Percentiles rank a stretch among this genome's conserved stretches.
Conservation (phyloP, 306 rosid species). For the Medicago lupulina region DNA sequence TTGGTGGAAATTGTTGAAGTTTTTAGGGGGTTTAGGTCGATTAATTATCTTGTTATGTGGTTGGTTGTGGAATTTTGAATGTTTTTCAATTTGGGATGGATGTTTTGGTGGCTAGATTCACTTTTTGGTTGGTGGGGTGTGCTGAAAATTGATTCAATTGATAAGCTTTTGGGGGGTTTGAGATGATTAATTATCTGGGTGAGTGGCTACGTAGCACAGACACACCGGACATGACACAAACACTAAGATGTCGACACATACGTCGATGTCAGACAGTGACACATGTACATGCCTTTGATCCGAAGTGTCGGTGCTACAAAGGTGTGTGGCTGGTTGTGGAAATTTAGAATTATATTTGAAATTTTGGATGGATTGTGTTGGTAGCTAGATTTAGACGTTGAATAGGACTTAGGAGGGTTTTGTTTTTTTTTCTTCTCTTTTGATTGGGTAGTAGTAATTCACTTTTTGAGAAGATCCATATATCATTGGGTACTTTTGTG, state of each 20-base stretch:
- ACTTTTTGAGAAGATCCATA: constrained; percentile 26
- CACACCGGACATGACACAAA: too few relatives aligned
- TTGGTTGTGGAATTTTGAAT: constrained; percentile 18
- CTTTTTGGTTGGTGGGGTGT: not conserved
- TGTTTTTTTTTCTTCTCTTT: not conserved
- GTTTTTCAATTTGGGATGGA: not conserved
- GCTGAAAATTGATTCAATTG: constrained; percentile 25
- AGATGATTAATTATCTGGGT: not conserved
- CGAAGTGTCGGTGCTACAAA: too few relatives aligned
- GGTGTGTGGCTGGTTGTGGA: not conserved
- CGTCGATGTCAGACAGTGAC: too few relatives aligned
- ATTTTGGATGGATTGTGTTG: not conserved
- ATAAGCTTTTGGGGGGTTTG: not conserved
- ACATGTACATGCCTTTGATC: too few relatives aligned
- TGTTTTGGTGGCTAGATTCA: constrained; percentile 10
- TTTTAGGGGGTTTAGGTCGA: constrained; percentile 34
- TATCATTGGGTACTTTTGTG: constrained; percentile 9
- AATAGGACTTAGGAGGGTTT: not conserved
- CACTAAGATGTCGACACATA: too few relatives aligned
- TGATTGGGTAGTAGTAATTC: not conserved
- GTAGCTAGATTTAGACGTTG: not conserved
- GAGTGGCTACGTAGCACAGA: not conserved
- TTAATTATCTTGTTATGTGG: constrained; percentile 16
- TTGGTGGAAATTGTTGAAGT: not conserved
- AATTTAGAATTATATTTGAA: not conserved